Evolutionary conservation across 331 rosid genomes (phyloP).

Genomic region (Dryas integrifolia): DNA sequence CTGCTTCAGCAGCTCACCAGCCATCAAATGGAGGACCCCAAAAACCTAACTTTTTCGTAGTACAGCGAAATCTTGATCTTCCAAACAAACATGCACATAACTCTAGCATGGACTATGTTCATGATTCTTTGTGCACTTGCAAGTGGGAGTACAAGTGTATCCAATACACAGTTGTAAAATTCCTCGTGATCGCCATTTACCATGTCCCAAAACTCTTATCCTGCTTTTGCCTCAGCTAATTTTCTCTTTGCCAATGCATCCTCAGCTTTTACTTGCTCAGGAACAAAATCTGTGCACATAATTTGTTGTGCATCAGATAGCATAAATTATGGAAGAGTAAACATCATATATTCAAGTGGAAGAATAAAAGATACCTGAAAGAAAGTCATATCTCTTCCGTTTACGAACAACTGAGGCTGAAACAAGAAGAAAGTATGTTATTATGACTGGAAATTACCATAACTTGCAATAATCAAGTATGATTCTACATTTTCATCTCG

Average conservation of each 20-base stretch:
- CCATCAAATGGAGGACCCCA: not conserved
- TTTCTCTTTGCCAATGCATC: constrained; percentile 72
- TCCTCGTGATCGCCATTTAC: not conserved
- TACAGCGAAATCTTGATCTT: not conserved
- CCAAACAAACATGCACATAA: not conserved
- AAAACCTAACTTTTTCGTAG: not conserved
- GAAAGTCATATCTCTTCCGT: constrained; percentile 72
- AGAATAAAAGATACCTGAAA: constrained; percentile 53
- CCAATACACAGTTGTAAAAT: not conserved
- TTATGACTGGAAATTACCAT: constrained; percentile 2
- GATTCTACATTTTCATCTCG: not conserved
- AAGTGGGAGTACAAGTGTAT: not conserved
- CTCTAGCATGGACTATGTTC: not conserved
- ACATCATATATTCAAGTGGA: constrained; percentile 8
- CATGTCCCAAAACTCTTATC: constrained; percentile 28
- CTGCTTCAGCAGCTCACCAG: not conserved
- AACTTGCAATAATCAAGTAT: not conserved
- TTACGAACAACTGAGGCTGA: constrained; percentile 73
- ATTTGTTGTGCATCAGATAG: constrained; percentile 10
- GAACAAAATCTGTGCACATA: constrained; percentile 62
- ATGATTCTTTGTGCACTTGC: not conserved
- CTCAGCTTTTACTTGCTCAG: constrained; percentile 66
- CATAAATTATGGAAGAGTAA: not conserved
- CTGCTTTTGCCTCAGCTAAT: constrained; percentile 32
- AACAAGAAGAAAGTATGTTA: constrained; percentile 31